Percentiles rank a stretch among this genome's conserved stretches.
Conservation (phyloP, 495 filamentous ascomycete genomes). For the Annulohypoxylon moriforme region DNA sequence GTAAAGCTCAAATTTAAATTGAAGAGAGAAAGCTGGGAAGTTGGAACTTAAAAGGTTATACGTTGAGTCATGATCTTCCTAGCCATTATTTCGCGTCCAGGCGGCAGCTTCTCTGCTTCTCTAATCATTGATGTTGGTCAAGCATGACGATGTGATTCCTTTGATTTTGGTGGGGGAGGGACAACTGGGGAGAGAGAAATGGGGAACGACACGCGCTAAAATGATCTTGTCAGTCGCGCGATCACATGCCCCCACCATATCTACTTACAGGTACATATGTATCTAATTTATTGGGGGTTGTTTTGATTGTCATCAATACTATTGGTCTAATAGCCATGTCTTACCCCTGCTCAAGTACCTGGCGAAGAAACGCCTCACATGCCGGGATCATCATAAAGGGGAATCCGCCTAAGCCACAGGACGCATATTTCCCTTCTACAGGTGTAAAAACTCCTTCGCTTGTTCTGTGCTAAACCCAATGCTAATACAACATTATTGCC, state of each 20-base stretch:
- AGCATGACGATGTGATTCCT: not conserved
- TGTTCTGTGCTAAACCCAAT: no score
- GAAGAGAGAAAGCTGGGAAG: not conserved
- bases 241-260: slow-evolving; percentile 26
- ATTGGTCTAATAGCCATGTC: not conserved
- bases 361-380: no score
- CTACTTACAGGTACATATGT: no score
- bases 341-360: not conserved
- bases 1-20: not conserved
- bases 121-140: not conserved
- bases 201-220: slow-evolving; percentile 12
- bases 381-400: no score
- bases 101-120: no score
- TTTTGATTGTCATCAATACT: not conserved
- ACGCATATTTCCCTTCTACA: no score
- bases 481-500: no score
- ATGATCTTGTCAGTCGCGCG: slow-evolving; percentile 11
- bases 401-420: not conserved
- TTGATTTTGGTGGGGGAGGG: not conserved
- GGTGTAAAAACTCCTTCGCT: no score
- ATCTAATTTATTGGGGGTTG: no score
- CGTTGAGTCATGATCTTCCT: slow-evolving; percentile 25
- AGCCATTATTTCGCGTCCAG: not conserved
- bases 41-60: not conserved
- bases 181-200: not conserved